A percentile compares a stretch with the other conserved stretches of the same genome.
phyloP scores from a whole-genome alignment of 2,329 filamentous ascomycete species.

The Apiospora koreana region DNA sequence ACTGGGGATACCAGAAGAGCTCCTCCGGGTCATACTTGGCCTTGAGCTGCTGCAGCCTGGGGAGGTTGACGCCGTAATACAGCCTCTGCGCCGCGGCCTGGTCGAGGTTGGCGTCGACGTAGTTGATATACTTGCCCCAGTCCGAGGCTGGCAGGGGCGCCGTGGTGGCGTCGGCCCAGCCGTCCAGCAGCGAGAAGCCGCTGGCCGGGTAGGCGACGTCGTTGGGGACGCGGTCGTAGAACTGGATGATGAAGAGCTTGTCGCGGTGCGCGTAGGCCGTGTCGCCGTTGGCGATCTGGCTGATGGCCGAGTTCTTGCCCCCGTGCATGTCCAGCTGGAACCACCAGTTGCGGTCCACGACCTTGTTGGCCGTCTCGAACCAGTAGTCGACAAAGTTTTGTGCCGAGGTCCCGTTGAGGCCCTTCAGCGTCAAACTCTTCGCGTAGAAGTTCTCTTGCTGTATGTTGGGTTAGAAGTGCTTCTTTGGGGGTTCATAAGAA shows the following conservation, averaged over 20 bases:
- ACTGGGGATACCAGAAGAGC: slow-evolving; percentile 41
- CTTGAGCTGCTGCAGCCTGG: slow-evolving; percentile 40
- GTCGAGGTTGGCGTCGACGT: slow-evolving; percentile 50
- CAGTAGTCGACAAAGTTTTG: slow-evolving; percentile 40
- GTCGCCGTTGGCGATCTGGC: slow-evolving; percentile 26
- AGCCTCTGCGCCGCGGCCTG: slow-evolving; percentile 46
- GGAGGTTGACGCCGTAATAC: slow-evolving; percentile 47
- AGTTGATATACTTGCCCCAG: slow-evolving; percentile 50
- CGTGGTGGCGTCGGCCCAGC: slow-evolving; percentile 28
- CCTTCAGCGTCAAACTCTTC: slow-evolving; percentile 41
- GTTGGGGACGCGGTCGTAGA: slow-evolving; percentile 41
- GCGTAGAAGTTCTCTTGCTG: slow-evolving; percentile 46
- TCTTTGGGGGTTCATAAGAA: neutral
- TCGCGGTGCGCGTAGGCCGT: slow-evolving; percentile 45
- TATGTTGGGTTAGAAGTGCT: slow-evolving; percentile 16
- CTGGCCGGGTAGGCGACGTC: slow-evolving; percentile 30
- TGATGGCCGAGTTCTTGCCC: slow-evolving; percentile 40
- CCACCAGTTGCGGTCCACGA: slow-evolving; percentile 39
- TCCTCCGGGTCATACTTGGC: slow-evolving; percentile 40
- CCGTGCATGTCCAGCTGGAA: slow-evolving; percentile 45
- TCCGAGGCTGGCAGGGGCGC: slow-evolving; percentile 22
- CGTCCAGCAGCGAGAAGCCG: slow-evolving; percentile 27
- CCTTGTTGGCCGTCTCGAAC: slow-evolving; percentile 38
- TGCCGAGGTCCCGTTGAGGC: slow-evolving; percentile 36
- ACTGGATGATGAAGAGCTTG: slow-evolving; percentile 50